Base-by-base conservation (phyloP, 1,284 basidiomycete genomes). In the Pseudozyma sp. region DNA sequence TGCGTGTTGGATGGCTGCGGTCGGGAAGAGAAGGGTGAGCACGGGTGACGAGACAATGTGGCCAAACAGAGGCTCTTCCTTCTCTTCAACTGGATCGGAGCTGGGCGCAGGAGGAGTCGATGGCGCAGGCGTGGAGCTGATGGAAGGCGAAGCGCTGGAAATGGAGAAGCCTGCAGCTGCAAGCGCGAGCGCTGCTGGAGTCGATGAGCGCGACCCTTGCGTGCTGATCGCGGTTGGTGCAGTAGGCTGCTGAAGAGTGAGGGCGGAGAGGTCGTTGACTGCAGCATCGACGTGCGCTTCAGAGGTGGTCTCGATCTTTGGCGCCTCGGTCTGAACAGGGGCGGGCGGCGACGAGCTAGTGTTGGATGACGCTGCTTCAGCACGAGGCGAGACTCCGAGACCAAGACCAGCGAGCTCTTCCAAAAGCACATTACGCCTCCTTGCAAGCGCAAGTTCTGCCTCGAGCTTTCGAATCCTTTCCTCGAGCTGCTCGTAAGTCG, bases 21-120 rank as follows among this genome's bases (percentile, higher is more conserved):
- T 68, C 8, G 71, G 65, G 61, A 82, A 83, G 53, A 81, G 57
- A 13, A 83, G 74, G n/a, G 79, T 80, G 18, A 82, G 55, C 9
- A 83, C 58, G 35, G 78, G 78, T 5, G 71, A 19, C 3, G 60
- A 58, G 19, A 74, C 62, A 9, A 74, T 65, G 62, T 74, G 71
- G 0, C 71, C 71, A 38, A 74, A 74, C 21, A 65, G 13, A 10
- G 62, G 59, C 52, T 66, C 59, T 50, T 69, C 47, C 19, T 61
- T 65, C 9, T 50, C 55, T 4, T 58, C 34, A 12, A 47, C 40
- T 6, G 51, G 7, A 3, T 45, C 38, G 5, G 60, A 50, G 11
- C 39, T 42, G 25, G 48, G 12, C 2, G 64, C 36, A 9, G 60
- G 21, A 5, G 59, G 51, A 4, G 52, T 59, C 7, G 57, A 39